Evolutionary conservation across 257 asterid genomes (phyloP).

Genomic region (Penstemon davidsonii): DNA sequence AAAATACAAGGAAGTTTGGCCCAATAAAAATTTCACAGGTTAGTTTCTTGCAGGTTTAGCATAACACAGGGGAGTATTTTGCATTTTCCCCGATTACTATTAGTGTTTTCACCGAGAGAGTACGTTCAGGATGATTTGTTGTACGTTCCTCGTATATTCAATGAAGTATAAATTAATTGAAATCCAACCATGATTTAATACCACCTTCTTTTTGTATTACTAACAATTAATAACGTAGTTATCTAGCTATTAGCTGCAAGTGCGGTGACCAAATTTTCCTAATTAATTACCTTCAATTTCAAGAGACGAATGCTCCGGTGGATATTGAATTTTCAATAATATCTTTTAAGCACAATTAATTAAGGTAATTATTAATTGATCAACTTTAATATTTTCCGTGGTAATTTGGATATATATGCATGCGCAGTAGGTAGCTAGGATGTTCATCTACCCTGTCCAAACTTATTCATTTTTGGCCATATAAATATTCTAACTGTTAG

Average conservation of each 20-base stretch:
- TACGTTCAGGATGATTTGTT: no score
- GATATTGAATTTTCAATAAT: slow-evolving; percentile 21
- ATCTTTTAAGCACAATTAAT: not conserved
- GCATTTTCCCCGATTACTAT: no score
- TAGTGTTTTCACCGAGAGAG: no score
- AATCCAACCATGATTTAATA: not conserved
- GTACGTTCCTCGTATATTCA: no score
- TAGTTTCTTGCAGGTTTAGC: no score
- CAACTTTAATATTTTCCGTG: slow-evolving; percentile 19
- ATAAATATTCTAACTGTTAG: not conserved
- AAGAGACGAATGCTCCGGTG: not conserved
- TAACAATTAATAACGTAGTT: not conserved
- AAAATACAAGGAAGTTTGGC: no score
- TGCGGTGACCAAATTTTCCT: slow-evolving; percentile 38
- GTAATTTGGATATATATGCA: slow-evolving; percentile 17
- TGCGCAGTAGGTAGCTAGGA: slow-evolving; percentile 23
- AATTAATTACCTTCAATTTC: slow-evolving; percentile 19
- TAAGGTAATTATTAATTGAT: not conserved
- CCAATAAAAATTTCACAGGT: no score
- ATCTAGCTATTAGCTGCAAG: slow-evolving; percentile 16
- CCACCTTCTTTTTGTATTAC: not conserved
- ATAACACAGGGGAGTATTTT: no score
- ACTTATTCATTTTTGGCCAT: not conserved
- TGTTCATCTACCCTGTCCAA: slow-evolving; percentile 32
- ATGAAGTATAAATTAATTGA: no score